Percentiles rank a stretch among this genome's conserved stretches.
Evolutionary conservation across 352 stramenopile genomes (phyloP).

Genomic region (Globisporangium abappressorium): DNA sequence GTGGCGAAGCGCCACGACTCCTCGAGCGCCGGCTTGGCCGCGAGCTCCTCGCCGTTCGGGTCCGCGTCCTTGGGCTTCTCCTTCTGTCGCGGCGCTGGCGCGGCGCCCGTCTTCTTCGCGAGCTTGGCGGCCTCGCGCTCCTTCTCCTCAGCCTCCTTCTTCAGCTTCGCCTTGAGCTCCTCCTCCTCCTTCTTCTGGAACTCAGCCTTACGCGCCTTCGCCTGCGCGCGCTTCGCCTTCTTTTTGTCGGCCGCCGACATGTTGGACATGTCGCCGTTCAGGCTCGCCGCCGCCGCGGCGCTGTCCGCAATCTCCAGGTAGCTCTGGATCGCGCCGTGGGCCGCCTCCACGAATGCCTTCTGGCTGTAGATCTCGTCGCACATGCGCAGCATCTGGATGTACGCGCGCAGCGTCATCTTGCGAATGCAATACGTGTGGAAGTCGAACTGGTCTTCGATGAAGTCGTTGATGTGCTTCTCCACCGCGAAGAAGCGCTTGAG

Average conservation of each 20-base stretch:
- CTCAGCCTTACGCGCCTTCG: slow-evolving; percentile 86
- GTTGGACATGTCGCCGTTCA: slow-evolving; percentile 64
- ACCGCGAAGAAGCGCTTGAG: slow-evolving; percentile 95
- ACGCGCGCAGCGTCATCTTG: slow-evolving; percentile 96
- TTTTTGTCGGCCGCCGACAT: slow-evolving; percentile 94
- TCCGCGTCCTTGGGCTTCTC: slow-evolving; percentile 63
- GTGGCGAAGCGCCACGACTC: slow-evolving; percentile 78
- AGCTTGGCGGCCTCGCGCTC: slow-evolving; percentile 64
- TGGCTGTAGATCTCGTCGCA: slow-evolving; percentile 92
- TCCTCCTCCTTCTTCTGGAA: slow-evolving; percentile 87
- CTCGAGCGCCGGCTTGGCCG: slow-evolving; percentile 59
- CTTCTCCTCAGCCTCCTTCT: slow-evolving; percentile 78
- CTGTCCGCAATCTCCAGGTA: slow-evolving; percentile 89
- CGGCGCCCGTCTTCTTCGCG: slow-evolving; percentile 53
- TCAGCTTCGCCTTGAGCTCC: slow-evolving; percentile 63
- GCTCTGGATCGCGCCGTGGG: slow-evolving; percentile 84
- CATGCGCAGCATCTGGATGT: slow-evolving; percentile 93
- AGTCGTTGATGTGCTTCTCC: slow-evolving; percentile 97
- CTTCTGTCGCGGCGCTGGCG: slow-evolving; percentile 35
- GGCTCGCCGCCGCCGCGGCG: slow-evolving; percentile 28
- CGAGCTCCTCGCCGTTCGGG: slow-evolving; percentile 68
- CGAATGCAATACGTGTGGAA: slow-evolving; percentile 99
- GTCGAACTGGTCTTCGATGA: slow-evolving; percentile 98
- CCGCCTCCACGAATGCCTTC: slow-evolving; percentile 86
- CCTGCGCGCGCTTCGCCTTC: slow-evolving; percentile 86